These are phyloP conservation scores for Termitomyces sp. DNA, from an alignment of 768 basidiomycete species.

Conservation along the genomic window DNA sequence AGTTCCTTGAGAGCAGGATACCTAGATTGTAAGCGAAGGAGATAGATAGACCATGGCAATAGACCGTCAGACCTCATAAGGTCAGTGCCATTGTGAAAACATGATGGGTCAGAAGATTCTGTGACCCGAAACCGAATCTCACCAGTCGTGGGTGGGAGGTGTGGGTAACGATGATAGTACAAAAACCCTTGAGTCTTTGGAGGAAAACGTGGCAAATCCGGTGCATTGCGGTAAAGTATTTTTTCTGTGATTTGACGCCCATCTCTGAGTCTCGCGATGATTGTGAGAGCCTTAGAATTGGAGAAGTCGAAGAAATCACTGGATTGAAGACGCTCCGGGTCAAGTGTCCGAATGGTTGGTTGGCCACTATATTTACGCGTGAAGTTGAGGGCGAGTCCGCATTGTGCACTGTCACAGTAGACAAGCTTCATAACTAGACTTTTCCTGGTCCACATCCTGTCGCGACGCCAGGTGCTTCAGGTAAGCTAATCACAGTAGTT, in stretches of 20 bases:
- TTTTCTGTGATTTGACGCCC: not conserved
- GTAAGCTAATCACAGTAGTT: too few relatives aligned
- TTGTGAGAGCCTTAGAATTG: not conserved
- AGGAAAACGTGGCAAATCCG: not conserved
- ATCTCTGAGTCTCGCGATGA: not conserved
- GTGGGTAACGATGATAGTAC: not conserved
- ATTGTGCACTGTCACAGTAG: not conserved
- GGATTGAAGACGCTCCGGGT: not conserved
- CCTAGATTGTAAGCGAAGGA: not conserved
- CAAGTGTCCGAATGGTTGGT: not conserved
- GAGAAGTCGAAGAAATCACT: not conserved
- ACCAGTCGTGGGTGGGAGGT: not conserved
- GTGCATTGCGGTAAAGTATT: not conserved
- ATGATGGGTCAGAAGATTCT: not conserved
- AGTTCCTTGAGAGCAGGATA: not conserved
- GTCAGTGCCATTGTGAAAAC: not conserved
- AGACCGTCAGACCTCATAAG: not conserved
- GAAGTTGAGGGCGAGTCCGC: not conserved
- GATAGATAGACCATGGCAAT: not conserved
- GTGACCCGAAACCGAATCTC: not conserved
- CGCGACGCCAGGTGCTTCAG: not conserved
- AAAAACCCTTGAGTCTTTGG: not conserved
- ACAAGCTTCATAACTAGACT: not conserved
- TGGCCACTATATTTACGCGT: not conserved
- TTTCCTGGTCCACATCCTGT: not conserved